Evolutionary conservation across 169 alveolate genomes (phyloP).

Genomic region (Theileria parva): DNA sequence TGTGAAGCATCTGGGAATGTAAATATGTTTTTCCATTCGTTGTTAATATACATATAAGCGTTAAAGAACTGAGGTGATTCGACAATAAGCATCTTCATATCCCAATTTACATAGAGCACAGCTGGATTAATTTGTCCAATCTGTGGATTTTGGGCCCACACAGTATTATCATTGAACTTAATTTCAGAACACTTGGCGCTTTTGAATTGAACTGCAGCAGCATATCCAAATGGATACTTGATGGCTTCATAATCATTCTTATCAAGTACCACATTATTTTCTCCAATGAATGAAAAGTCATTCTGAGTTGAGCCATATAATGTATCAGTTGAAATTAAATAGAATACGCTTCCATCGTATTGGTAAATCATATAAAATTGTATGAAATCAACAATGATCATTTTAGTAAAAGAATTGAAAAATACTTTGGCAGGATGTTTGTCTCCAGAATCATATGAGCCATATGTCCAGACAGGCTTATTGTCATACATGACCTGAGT

Average conservation of each 20-base stretch:
- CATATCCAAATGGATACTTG: background rate
- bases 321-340: too few species aligned
- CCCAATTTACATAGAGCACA: background rate
- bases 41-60: conserved; percentile 2
- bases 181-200: background rate
- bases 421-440: background rate
- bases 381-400: background rate
- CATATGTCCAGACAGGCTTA: background rate
- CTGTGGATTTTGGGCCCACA: background rate
- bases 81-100: background rate
- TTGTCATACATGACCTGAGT: background rate
- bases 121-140: background rate
- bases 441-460: background rate
- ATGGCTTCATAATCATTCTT: background rate
- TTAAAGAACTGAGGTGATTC: background rate
- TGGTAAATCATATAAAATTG: background rate
- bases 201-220: background rate
- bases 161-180: background rate
- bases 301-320: too few species aligned
- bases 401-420: background rate
- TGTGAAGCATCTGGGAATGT: background rate
- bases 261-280: background rate
- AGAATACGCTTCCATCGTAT: too few species aligned
- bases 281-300: too few species aligned
- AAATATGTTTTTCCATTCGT: background rate